phyloP scores from a whole-genome alignment of 179 eudicot genomes.

The Sideroxylon spinosum region DNA sequence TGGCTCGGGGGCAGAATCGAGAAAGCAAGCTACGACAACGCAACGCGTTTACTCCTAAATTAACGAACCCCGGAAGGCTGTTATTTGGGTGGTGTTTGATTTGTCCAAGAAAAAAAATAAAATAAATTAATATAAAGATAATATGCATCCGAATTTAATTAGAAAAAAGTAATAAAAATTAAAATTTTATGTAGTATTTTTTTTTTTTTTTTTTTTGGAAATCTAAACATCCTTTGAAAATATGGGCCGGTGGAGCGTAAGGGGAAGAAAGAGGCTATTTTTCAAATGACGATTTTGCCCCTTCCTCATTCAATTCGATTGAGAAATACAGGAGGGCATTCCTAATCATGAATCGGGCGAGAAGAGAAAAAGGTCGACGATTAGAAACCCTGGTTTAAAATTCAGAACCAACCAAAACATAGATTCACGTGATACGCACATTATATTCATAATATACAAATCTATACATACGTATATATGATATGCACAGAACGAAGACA shows the following conservation, averaged over 20 bases:
- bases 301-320: background rate
- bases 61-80: no score
- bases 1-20: no score
- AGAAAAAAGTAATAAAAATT: background rate
- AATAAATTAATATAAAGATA: no score
- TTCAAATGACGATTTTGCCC: conserved; percentile 12
- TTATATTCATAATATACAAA: background rate
- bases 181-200: no score
- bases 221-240: no score
- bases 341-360: background rate
- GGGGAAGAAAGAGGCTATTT: background rate
- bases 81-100: no score
- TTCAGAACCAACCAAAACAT: background rate
- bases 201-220: no score
- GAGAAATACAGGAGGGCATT: background rate
- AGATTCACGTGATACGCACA: background rate
- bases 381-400: background rate
- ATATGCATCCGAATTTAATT: no score
- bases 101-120: no score
- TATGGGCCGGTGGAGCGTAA: background rate
- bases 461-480: background rate
- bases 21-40: no score
- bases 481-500: background rate
- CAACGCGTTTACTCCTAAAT: no score
- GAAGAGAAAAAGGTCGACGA: background rate